Percentiles rank a stretch among this genome's conserved stretches.
phyloP scores from a whole-genome alignment of 148 eudicot species.

The Chenopodium quinoa region DNA sequence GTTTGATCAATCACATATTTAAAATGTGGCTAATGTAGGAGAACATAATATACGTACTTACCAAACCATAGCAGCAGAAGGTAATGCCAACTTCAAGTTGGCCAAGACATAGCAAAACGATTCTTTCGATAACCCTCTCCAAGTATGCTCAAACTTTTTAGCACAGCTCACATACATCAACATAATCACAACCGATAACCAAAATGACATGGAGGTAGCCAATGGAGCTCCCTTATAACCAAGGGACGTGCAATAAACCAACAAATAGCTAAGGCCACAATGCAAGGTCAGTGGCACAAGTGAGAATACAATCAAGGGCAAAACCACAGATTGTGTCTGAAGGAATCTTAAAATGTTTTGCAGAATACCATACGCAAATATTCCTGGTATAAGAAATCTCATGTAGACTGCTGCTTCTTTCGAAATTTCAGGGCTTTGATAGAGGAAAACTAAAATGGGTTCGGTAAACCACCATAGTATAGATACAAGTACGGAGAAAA shows the following conservation, averaged over 20 bases:
- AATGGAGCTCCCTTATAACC: constrained; percentile 65
- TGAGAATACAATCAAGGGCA: constrained; percentile 52
- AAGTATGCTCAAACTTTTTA: constrained; percentile 47
- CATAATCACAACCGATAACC: constrained; percentile 51
- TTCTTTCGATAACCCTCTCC: constrained; percentile 60
- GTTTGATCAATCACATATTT: neutral
- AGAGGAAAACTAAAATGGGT: constrained; percentile 49
- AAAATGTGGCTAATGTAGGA: neutral
- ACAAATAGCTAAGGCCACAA: constrained; percentile 37
- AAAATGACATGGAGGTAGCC: constrained; percentile 61
- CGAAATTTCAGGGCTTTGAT: constrained; percentile 58
- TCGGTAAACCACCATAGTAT: constrained; percentile 73
- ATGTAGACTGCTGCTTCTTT: constrained; percentile 57
- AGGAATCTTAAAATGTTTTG: constrained; percentile 76
- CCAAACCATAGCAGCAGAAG: constrained; percentile 60
- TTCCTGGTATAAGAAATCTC: constrained; percentile 57
- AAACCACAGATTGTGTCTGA: constrained; percentile 64
- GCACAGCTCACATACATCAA: constrained; percentile 35
- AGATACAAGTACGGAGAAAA: constrained; percentile 55
- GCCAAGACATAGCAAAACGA: constrained; percentile 37
- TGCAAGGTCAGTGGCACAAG: constrained; percentile 48
- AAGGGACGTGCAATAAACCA: constrained; percentile 47
- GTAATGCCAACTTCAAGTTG: constrained; percentile 60
- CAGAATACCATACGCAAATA: constrained; percentile 58
- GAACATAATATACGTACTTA: neutral